Evolutionary conservation across 192 early-diverging fungal genomes (phyloP).

Genomic region (Lobosporangium transversale): DNA sequence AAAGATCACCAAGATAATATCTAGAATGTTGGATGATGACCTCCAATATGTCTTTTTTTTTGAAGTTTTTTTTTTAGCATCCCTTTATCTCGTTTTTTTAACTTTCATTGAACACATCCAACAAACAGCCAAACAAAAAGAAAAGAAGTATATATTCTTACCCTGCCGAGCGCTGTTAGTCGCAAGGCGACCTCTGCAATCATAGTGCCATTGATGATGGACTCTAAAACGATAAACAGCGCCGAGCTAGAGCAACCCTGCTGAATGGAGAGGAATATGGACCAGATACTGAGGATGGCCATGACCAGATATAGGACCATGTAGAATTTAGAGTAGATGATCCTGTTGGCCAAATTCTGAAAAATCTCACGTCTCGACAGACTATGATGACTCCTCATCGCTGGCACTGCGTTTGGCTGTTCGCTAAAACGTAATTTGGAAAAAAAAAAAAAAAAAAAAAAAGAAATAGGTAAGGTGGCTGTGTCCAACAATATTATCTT

Average conservation of each 20-base stretch:
- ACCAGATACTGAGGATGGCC: conserved; percentile 59
- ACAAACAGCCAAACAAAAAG: background rate
- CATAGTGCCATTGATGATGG: conserved; percentile 80
- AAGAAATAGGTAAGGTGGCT: too few species aligned
- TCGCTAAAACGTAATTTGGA: conserved; percentile 20
- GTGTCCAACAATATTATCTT: background rate
- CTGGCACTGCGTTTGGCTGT: conserved; percentile 3
- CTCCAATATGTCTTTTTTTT: conserved; percentile 61
- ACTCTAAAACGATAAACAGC: conserved; percentile 76
- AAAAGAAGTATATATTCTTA: conserved; percentile 44
- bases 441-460: too few species aligned
- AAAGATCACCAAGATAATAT: conserved; percentile 73
- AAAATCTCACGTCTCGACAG: conserved; percentile 60
- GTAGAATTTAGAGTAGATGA: conserved; percentile 69
- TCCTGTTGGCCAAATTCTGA: conserved; percentile 66
- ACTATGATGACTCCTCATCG: conserved; percentile 59
- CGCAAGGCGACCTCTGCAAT: conserved; percentile 75
- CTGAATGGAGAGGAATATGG: conserved; percentile 58
- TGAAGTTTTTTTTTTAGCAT: too few species aligned
- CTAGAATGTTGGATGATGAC: conserved; percentile 79
- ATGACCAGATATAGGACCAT: conserved; percentile 63
- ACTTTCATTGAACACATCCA: too few species aligned
- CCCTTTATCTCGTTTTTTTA: too few species aligned
- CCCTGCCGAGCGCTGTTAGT: conserved; percentile 70
- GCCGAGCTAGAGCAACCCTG: conserved; percentile 58